phyloP scores from a whole-genome alignment of 2,329 filamentous ascomycete species.

The Claviceps purpurea region DNA sequence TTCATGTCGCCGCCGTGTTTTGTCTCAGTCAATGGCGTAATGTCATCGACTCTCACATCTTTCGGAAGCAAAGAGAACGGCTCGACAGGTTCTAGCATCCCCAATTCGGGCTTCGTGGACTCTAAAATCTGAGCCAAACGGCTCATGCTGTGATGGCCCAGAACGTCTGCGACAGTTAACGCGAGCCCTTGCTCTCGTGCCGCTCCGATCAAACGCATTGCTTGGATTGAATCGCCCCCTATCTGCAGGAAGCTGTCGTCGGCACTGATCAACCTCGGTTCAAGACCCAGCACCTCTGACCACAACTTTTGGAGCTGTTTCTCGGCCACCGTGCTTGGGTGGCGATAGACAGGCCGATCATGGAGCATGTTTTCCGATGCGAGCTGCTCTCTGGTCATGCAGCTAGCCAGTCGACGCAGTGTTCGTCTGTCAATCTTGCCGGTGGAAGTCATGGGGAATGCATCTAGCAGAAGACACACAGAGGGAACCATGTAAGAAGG shows the following conservation, averaged over 20 bases:
- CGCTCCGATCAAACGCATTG: not conserved
- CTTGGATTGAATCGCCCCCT: not conserved
- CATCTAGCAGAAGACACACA: no score
- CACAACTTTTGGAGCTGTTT: no score
- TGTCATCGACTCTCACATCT: not conserved
- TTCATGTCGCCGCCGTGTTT: no score
- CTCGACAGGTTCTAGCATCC: not conserved
- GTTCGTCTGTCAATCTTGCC: no score
- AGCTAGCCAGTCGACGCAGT: no score
- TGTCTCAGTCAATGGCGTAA: not conserved
- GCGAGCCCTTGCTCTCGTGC: not conserved
- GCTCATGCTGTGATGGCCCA: slow-evolving; percentile 1
- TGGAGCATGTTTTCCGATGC: no score
- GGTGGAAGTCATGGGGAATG: no score
- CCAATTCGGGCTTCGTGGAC: not conserved
- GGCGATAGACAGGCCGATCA: no score
- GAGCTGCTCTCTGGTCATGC: no score
- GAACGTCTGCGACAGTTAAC: slow-evolving; percentile 6
- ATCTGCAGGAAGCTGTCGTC: not conserved
- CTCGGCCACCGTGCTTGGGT: no score
- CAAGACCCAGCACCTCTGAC: no score
- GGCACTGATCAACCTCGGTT: not conserved
- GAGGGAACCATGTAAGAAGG: no score
- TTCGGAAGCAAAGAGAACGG: not conserved
- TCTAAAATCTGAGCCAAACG: not conserved